Conservation (phyloP, 768 basidiomycete genomes). For the Naganishia vaughanmartiniae region DNA sequence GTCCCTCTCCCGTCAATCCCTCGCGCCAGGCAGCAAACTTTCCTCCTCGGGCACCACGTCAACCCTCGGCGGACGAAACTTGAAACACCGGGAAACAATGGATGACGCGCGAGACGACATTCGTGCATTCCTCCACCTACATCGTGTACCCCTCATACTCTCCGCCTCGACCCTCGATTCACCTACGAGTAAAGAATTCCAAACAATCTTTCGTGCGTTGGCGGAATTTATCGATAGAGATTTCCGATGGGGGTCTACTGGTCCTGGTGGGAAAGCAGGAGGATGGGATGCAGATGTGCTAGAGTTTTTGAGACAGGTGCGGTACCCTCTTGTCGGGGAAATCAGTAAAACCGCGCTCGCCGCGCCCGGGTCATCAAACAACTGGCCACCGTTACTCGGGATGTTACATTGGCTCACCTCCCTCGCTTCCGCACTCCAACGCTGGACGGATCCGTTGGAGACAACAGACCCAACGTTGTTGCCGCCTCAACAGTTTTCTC, state of each 20-base stretch:
- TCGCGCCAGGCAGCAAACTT: constrained; percentile 54
- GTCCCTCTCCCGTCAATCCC: constrained; percentile 59
- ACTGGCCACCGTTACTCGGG: constrained; percentile 86
- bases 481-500: constrained; percentile 7
- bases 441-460: constrained; percentile 8
- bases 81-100: constrained; percentile 74
- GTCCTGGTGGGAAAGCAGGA: background rate
- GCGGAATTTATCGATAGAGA: constrained; percentile 62
- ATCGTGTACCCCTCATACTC: constrained; percentile 53
- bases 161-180: constrained; percentile 66
- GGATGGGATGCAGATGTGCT: constrained; percentile 18
- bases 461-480: constrained; percentile 9
- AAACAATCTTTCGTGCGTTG: constrained; percentile 76
- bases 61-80: background rate
- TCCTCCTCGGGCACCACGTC: constrained; percentile 51
- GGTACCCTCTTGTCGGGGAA: constrained; percentile 75
- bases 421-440: constrained; percentile 55
- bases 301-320: constrained; percentile 34
- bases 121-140: constrained; percentile 59
- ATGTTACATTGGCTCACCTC: constrained; percentile 91
- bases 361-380: constrained; percentile 81
- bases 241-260: constrained; percentile 20
- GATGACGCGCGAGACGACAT: constrained; percentile 77
- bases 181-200: constrained; percentile 83
- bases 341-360: constrained; percentile 83